These are phyloP conservation scores for Kwoniella bestiolae DNA, from an alignment of 768 basidiomycete genomes.

Conservation along the genomic window DNA sequence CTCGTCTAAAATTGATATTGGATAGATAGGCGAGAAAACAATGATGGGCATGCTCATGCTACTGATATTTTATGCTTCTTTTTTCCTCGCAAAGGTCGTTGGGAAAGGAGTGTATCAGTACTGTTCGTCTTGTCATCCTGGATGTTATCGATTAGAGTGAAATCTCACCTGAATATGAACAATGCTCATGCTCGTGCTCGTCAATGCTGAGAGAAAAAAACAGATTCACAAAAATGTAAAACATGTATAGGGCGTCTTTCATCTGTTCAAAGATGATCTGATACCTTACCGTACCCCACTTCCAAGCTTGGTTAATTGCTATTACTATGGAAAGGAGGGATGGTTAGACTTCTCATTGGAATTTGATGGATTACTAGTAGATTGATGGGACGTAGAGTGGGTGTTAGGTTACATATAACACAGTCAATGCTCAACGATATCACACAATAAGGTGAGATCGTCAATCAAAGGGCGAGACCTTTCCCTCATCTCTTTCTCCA, in stretches of 20 bases:
- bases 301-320: background rate
- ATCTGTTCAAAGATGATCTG: background rate
- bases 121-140: background rate
- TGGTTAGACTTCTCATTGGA: background rate
- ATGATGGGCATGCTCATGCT: background rate
- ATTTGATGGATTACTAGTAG: background rate
- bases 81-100: background rate
- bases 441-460: background rate
- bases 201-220: no score
- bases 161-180: background rate
- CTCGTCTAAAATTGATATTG: background rate
- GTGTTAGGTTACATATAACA: no score
- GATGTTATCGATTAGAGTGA: background rate
- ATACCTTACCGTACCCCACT: background rate
- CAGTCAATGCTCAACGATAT: background rate
- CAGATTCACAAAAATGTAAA: background rate
- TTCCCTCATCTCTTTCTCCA: background rate
- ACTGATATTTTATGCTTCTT: background rate
- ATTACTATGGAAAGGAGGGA: background rate
- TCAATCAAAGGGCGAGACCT: background rate
- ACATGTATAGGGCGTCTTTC: slow-evolving; percentile 2
- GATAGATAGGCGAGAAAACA: background rate
- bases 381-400: background rate
- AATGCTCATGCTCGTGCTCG: no score
- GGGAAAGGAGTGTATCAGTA: background rate